A percentile compares a stretch with the other conserved stretches of the same genome.
phyloP scores from a whole-genome alignment of 495 filamentous ascomycete genomes.

The Xylaria longipes region DNA sequence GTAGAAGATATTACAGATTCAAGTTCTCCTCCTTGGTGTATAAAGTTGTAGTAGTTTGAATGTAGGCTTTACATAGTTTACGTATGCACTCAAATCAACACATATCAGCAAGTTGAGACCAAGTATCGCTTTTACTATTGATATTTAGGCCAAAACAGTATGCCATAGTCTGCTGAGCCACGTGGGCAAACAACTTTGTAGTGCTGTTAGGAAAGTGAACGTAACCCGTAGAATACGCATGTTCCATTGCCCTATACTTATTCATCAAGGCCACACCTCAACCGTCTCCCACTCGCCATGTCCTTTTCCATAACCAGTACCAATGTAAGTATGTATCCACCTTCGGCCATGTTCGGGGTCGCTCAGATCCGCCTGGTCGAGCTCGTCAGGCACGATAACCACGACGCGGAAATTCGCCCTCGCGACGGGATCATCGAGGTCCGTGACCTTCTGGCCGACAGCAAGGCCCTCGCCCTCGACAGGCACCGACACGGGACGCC shows the following conservation, averaged over 20 bases:
- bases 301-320: conserved; percentile 47
- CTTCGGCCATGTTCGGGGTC: conserved; percentile 68
- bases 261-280: conserved; percentile 81
- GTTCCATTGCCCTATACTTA: not conserved
- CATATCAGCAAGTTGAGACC: not conserved
- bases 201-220: not conserved
- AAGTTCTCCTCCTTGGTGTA: not conserved
- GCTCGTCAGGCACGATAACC: conserved; percentile 77
- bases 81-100: not conserved
- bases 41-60: not conserved
- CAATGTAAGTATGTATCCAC: conserved; percentile 68
- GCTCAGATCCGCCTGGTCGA: conserved; percentile 77
- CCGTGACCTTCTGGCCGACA: conserved; percentile 71
- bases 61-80: not conserved
- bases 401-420: conserved; percentile 84
- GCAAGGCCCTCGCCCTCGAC: conserved; percentile 56
- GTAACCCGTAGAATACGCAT: not conserved
- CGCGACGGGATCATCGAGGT: conserved; percentile 71
- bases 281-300: conserved; percentile 72
- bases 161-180: not conserved
- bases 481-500: conserved; percentile 57
- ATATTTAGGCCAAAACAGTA: not conserved
- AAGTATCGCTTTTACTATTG: not conserved
- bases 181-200: not conserved
- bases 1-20: not conserved